phyloP scores from a whole-genome alignment of 106 monocot species.

The Dendrobium catenatum region DNA sequence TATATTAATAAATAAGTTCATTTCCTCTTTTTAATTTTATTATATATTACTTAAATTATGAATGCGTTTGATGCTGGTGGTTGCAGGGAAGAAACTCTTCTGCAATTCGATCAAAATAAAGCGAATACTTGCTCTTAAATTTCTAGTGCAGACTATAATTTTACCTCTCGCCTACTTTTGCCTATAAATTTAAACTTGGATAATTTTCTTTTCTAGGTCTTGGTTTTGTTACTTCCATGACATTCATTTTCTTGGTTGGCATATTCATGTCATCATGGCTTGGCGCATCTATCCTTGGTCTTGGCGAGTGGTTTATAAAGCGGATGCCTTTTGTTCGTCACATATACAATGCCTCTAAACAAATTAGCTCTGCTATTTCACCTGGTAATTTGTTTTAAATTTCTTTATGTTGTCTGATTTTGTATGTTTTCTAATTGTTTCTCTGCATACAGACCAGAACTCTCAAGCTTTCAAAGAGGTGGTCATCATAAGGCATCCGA shows the following conservation, averaged over 20 bases:
- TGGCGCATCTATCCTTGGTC: conserved; percentile 78
- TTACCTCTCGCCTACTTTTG: background rate
- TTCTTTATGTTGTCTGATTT: background rate
- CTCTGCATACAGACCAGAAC: conserved; percentile 56
- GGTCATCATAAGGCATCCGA: conserved; percentile 82
- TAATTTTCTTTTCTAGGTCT: conserved; percentile 33
- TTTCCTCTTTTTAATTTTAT: no score
- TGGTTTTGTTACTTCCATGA: conserved; percentile 82
- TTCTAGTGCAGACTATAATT: background rate
- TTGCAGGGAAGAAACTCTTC: background rate
- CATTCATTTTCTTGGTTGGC: conserved; percentile 87
- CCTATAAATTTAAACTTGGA: background rate
- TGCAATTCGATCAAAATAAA: no score
- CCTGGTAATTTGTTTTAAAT: conserved; percentile 43
- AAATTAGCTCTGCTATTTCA: conserved; percentile 89
- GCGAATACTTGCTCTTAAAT: background rate
- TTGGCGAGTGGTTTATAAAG: conserved; percentile 96
- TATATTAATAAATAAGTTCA: no score
- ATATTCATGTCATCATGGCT: conserved; percentile 97
- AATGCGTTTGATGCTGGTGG: background rate
- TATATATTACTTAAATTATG: background rate
- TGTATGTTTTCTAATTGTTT: conserved; percentile 7
- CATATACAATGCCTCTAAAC: conserved; percentile 90
- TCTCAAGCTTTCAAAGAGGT: conserved; percentile 91
- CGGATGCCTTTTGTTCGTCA: conserved; percentile 92